A percentile compares a stretch with the other conserved stretches of the same genome.
phyloP scores from a whole-genome alignment of 176 grass and related monocot genomes.

The Puccinellia tenuiflora region DNA sequence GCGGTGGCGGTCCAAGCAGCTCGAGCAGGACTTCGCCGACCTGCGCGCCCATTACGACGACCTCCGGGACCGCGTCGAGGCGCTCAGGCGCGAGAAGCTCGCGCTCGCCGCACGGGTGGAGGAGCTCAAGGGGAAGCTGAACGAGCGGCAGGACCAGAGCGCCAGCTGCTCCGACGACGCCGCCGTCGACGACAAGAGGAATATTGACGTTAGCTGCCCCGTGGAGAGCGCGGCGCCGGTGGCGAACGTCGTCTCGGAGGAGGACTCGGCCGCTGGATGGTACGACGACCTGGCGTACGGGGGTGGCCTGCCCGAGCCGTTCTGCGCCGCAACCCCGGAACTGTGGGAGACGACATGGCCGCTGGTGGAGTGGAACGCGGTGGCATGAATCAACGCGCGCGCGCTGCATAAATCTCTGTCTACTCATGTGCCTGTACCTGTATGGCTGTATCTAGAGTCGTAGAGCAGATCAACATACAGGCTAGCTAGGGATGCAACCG shows the following conservation, averaged over 20 bases:
- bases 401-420: neutral
- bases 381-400: conserved; percentile 9
- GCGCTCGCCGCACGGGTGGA: conserved; percentile 41
- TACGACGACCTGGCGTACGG: conserved; percentile 4
- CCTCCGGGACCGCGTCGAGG: conserved; percentile 28
- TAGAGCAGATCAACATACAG: neutral
- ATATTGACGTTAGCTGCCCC: neutral
- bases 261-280: neutral
- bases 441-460: neutral
- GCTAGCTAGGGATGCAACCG: neutral
- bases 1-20: conserved; percentile 87
- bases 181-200: neutral
- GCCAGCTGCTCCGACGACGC: conserved; percentile 16
- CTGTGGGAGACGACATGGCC: conserved; percentile 53
- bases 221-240: neutral
- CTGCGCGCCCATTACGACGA: conserved; percentile 55
- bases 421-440: neutral
- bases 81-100: conserved; percentile 44
- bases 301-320: conserved; percentile 20
- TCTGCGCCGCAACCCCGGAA: conserved; percentile 29
- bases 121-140: conserved; percentile 29
- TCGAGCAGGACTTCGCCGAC: conserved; percentile 70
- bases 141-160: conserved; percentile 23
- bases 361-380: conserved; percentile 41
- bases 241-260: neutral